Evolutionary conservation across 139 green algal species (phyloP), one percentile per base, ranked within the genome.

Genomic region (Gonium pectorale): DNA sequence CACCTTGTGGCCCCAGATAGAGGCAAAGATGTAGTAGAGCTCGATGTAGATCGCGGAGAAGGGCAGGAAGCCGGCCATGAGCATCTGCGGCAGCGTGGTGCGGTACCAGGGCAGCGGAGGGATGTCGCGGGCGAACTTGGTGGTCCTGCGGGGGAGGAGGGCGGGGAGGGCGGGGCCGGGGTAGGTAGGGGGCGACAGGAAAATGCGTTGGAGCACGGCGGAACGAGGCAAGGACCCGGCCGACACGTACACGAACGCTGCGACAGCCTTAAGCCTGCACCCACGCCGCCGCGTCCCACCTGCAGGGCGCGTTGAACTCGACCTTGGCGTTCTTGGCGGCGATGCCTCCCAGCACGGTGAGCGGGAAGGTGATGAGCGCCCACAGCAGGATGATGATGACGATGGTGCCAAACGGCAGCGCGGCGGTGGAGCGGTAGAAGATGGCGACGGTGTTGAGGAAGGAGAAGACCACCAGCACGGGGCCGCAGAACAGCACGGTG

Each of bases 21-120:
- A 95, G 54, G 93, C 94, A 86, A 98, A 99, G 87, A 99, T 98
- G 93, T 99, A 99, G 92, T 98, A 98, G 26, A 99, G 94, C 95
- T 99, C 96, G 56, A 99, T 98, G 94, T 99, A 99, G 90, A 99
- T 99, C 74, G 96, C 96, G n/a, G 87, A 95, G 93, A 99, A 99
- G 46, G 96, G 96, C 87, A 99, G 90, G 91, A 98, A 98, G 77
- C 96, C 96, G 27, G 96, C 96, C 95, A 98, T 98, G 22, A 94
- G 15, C 94, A 98, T 98, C 90, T 99, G 96, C 2, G 94, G 90
- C 3, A 95, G 19, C 9, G 94, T 92, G 22, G 88, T 81, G 13
- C 96, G 89, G 92, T 97, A 99, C 96, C 96, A 99, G 1, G 96
- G 94, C 81, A 98, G 88, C 38, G 91, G 86, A 0, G 96, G 96